phyloP scores from a whole-genome alignment of 2,329 filamentous ascomycete genomes.

The Exophiala calicioides region DNA sequence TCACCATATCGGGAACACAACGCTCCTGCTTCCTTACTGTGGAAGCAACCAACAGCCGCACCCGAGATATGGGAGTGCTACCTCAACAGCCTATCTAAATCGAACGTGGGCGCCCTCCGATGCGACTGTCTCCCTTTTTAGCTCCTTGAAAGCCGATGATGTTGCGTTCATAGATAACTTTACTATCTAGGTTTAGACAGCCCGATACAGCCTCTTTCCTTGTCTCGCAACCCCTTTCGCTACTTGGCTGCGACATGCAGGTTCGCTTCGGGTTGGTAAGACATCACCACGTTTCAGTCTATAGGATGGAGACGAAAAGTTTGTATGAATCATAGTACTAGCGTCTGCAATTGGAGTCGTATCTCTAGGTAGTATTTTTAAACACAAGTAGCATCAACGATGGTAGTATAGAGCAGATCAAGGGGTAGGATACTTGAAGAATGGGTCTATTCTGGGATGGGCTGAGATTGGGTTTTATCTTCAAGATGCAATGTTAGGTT shows the following conservation, averaged over 20 bases:
- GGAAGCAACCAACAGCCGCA: slow-evolving; percentile 1
- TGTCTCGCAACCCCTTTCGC: not conserved
- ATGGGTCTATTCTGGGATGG: too few relatives aligned
- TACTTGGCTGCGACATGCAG: not conserved
- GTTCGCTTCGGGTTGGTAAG: slow-evolving; percentile 5
- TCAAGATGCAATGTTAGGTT: too few relatives aligned
- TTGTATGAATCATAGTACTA: too few relatives aligned
- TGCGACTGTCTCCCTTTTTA: slow-evolving; percentile 3
- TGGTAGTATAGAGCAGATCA: too few relatives aligned
- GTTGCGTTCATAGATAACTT: slow-evolving; percentile 4
- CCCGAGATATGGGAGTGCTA: not conserved
- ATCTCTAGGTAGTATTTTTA: too few relatives aligned
- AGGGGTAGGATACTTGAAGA: too few relatives aligned
- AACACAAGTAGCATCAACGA: too few relatives aligned
- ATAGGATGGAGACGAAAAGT: slow-evolving; percentile 4
- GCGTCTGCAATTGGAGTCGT: too few relatives aligned
- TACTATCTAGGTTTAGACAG: slow-evolving; percentile 2
- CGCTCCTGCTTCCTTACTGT: not conserved
- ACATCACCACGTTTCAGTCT: slow-evolving; percentile 2
- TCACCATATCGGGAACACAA: too few relatives aligned
- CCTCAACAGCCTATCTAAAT: not conserved
- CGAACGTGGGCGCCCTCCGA: not conserved
- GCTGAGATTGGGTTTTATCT: too few relatives aligned
- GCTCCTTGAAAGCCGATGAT: slow-evolving; percentile 1
- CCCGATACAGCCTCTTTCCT: not conserved